A percentile compares a stretch with the other conserved stretches of the same genome.
Conservation (phyloP, 1,139 yeast genomes). For the Hemisphaericaspora lyxosophila region DNA sequence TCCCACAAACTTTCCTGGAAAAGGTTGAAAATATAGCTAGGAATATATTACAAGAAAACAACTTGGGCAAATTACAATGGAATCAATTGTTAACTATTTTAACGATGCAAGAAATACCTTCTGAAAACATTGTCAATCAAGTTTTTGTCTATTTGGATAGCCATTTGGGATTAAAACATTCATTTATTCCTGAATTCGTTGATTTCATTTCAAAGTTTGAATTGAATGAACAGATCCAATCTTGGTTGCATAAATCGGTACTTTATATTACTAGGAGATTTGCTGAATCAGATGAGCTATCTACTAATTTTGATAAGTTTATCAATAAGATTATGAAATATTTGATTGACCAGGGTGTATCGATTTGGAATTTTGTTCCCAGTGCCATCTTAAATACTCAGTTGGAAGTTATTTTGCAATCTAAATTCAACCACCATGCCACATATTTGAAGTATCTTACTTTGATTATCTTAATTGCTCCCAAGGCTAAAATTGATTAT, state of each 20-base stretch:
- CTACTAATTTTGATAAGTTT: constrained; percentile 32
- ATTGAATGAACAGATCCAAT: constrained; percentile 6
- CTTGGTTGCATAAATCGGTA: constrained; percentile 52
- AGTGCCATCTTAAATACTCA: constrained; percentile 58
- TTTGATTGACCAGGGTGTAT: constrained; percentile 12
- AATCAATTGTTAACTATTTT: constrained; percentile 13
- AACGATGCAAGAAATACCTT: constrained; percentile 1
- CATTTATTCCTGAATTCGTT: constrained; percentile 27
- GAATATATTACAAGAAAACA: constrained; percentile 11
- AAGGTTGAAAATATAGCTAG: constrained; percentile 9
- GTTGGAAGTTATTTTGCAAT: constrained; percentile 58
- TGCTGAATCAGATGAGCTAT: constrained; percentile 47
- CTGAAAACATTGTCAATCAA: constrained; percentile 5
- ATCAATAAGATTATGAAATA: constrained; percentile 21
- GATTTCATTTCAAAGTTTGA: constrained; percentile 15
- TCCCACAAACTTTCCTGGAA: constrained; percentile 8
- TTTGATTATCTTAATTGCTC: constrained; percentile 33
- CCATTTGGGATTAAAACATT: constrained; percentile 19
- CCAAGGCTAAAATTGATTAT: constrained; percentile 40
- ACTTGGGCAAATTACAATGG: constrained; percentile 14
- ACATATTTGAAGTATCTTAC: constrained; percentile 43
- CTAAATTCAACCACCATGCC: constrained; percentile 45
- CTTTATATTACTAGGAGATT: constrained; percentile 62
- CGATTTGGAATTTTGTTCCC: constrained; percentile 49
- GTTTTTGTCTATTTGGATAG: constrained; percentile 17